These are phyloP conservation scores for Phylloporus rhodoxanthus DNA, from an alignment of 768 basidiomycete genomes.

Conservation along the genomic window DNA sequence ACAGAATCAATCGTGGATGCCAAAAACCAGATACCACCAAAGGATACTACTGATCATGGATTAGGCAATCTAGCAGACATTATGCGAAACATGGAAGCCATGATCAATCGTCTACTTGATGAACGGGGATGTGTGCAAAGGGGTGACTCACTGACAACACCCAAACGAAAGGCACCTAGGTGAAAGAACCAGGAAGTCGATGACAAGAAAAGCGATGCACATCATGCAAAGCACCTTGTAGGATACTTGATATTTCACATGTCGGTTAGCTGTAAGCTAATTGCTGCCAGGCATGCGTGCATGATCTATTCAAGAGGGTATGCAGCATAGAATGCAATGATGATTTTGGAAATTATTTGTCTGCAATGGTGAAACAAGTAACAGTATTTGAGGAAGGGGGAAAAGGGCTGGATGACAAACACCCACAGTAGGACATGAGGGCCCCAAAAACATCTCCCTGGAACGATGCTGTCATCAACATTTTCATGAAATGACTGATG, in stretches of 20 bases:
- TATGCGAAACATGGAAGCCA: background rate
- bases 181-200: background rate
- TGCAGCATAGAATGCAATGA: background rate
- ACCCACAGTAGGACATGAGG: background rate
- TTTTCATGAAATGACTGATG: background rate
- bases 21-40: too few species aligned
- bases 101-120: slow-evolving; percentile 21
- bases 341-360: background rate
- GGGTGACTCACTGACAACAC: background rate
- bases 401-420: background rate
- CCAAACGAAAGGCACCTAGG: background rate
- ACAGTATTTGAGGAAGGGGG: background rate
- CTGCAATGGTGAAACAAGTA: background rate
- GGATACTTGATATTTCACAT: background rate
- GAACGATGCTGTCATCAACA: background rate
- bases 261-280: background rate
- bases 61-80: too few species aligned
- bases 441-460: background rate
- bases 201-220: background rate
- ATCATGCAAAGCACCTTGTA: background rate
- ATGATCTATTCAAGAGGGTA: background rate
- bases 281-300: background rate
- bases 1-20: too few species aligned
- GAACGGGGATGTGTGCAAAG: background rate
- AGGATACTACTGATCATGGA: too few species aligned